Base-by-base conservation (phyloP, 1,139 yeast species). In the Hyphopichia khmerensis region DNA sequence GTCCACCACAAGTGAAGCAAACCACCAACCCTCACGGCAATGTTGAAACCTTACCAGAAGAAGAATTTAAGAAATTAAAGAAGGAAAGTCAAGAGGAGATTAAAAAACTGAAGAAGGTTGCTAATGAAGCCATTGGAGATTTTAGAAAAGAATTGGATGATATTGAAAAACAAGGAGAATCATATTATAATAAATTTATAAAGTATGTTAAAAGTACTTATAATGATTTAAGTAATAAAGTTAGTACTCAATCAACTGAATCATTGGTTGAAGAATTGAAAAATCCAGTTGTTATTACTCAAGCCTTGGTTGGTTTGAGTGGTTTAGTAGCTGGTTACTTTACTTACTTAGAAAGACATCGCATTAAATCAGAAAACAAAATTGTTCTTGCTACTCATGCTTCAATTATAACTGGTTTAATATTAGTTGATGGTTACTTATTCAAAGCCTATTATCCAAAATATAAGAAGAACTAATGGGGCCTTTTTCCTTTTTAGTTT, bases 231-330 rank as follows among this genome's bases (percentile, higher is more conserved):
- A 4, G 33, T 13, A 27, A 10, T 10, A n/a, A 15, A 4, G 21
- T 39, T 21, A 14, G 26, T 11, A 4, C 32, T 10, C 24, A 23
- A 15, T 7, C 29, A 14, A 15, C 17, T 21, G 9, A 15, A 24
- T 45, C 48, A 38, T 40, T 53, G 36, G 45, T 50, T n/a, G 59
- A 59, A 40, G 83, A 79, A 57, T 66, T 82, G 49, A 72, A 80
- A 56, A 81, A 82, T 65, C 88, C 88, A 1, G 85, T 78, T 14
- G 84, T 82, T 40, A 64, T 78, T 18, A 62, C 77, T 32, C 86
- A 82, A 60, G 60, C 74, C 2, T 65, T 79, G 35, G 72, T 80
- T 39, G 75, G 79, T 26, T 57, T 75, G n/a, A 70, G 78, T 39
- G 77, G 79, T 8, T 58, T 72, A 32, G 68, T 75, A 29, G 80